phyloP scores from a whole-genome alignment of 2,329 filamentous ascomycete genomes.

The Cryphonectria radicalis region DNA sequence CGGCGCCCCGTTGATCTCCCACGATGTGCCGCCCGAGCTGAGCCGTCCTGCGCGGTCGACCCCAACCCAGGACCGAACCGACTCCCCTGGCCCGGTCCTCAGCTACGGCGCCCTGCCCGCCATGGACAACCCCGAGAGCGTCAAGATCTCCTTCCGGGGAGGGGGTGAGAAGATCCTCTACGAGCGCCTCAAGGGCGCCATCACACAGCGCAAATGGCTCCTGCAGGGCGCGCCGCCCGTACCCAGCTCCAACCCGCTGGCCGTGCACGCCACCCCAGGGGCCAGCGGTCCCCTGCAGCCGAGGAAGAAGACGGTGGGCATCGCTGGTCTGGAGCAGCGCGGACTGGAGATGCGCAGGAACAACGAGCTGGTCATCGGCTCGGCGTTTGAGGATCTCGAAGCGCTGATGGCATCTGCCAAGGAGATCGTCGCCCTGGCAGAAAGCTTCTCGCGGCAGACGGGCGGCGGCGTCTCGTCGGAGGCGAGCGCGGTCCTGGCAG shows the following conservation, averaged over 20 bases:
- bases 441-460: conserved; percentile 76
- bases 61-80: conserved; percentile 50
- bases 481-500: conserved; percentile 74
- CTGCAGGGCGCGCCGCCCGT: conserved; percentile 87
- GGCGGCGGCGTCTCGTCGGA: conserved; percentile 67
- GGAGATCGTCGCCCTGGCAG: conserved; percentile 90
- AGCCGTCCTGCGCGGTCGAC: conserved; percentile 45
- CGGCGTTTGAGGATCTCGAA: conserved; percentile 93
- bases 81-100: conserved; percentile 79
- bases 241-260: conserved; percentile 60
- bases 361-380: conserved; percentile 90
- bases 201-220: conserved; percentile 95
- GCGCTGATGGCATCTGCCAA: conserved; percentile 97
- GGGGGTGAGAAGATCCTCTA: conserved; percentile 91
- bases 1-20: conserved; percentile 71
- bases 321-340: conserved; percentile 87
- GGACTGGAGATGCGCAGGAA: conserved; percentile 85
- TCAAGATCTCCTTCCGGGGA: conserved; percentile 89
- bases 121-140: conserved; percentile 68
- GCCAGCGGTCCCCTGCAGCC: conserved; percentile 26
- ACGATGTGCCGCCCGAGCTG: conserved; percentile 46
- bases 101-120: conserved; percentile 43
- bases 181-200: conserved; percentile 82
- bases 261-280: conserved; percentile 44
- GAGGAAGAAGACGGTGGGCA: conserved; percentile 71